phyloP scores from a whole-genome alignment of 1,284 basidiomycete species.

The Malassezia globosa region DNA sequence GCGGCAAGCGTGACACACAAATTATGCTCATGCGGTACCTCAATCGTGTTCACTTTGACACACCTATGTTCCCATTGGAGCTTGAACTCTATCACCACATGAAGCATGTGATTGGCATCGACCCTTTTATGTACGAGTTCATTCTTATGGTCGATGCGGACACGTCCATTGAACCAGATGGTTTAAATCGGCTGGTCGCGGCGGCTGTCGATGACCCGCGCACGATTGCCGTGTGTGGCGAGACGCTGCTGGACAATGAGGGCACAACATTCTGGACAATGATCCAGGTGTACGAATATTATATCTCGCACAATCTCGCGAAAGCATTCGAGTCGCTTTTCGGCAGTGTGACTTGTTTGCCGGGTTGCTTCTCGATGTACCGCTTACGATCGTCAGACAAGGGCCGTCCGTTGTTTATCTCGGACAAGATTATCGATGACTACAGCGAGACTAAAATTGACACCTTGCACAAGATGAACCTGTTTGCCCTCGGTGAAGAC shows the following conservation, averaged over 20 bases:
- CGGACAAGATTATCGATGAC: conserved; percentile 77
- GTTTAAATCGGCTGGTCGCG: conserved; percentile 78
- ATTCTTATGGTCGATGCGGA: conserved; percentile 94
- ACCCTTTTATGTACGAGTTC: conserved; percentile 96
- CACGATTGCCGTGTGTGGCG: conserved; percentile 81
- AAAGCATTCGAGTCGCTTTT: conserved; percentile 96
- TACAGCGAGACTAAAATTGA: conserved; percentile 94
- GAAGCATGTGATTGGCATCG: conserved; percentile 97
- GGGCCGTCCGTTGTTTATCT: conserved; percentile 50
- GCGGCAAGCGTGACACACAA: conserved; percentile 64
- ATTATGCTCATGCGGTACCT: conserved; percentile 93
- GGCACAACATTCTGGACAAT: conserved; percentile 91
- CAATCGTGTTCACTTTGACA: conserved; percentile 94
- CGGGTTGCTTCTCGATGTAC: conserved; percentile 53
- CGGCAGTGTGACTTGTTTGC: conserved; percentile 93
- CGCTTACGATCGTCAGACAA: conserved; percentile 43
- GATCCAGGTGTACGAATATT: conserved; percentile 66
- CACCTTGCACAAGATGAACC: conserved; percentile 76
- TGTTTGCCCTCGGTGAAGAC: conserved; percentile 94
- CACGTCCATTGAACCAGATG: conserved; percentile 69
- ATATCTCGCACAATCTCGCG: conserved; percentile 62
- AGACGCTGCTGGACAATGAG: conserved; percentile 76
- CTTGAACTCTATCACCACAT: conserved; percentile 98
- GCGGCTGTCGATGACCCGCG: conserved; percentile 80
- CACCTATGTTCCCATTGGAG: conserved; percentile 91